phyloP scores from a whole-genome alignment of 2,329 filamentous ascomycete species.

The Alternaria ventricosa region DNA sequence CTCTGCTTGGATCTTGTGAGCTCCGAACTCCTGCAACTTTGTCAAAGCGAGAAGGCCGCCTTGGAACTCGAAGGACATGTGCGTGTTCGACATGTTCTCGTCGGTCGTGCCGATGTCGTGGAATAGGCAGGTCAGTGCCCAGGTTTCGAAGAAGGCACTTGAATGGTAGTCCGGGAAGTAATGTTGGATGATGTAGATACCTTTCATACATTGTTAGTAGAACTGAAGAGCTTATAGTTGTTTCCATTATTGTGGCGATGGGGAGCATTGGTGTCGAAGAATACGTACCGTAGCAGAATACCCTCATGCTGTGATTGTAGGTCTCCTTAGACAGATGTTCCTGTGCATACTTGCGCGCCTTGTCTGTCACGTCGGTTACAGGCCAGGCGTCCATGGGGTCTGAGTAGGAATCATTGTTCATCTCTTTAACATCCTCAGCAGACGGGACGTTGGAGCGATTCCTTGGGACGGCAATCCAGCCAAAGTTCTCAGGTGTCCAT shows the following conservation, averaged over 20 bases:
- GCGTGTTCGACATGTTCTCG: neutral
- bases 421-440: neutral
- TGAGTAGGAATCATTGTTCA: neutral
- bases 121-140: constrained; percentile 2
- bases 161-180: neutral
- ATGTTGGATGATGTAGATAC: neutral
- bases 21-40: neutral
- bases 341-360: neutral
- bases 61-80: constrained; percentile 5
- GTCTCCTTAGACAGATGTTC: neutral
- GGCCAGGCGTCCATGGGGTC: neutral
- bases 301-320: constrained; percentile 4
- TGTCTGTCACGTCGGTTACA: neutral
- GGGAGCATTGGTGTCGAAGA: neutral
- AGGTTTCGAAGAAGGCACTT: neutral
- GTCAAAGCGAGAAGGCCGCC: constrained; percentile 2
- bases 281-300: constrained; percentile 1
- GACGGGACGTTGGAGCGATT: neutral
- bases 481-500: neutral
- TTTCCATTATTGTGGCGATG: fast-evolving
- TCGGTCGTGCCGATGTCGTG: constrained; percentile 5
- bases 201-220: neutral
- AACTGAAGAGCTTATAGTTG: fast-evolving
- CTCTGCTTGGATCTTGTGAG: neutral
- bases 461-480: neutral